phyloP scores from a whole-genome alignment of 2,329 filamentous ascomycete genomes.

The Cercospora citrullina region DNA sequence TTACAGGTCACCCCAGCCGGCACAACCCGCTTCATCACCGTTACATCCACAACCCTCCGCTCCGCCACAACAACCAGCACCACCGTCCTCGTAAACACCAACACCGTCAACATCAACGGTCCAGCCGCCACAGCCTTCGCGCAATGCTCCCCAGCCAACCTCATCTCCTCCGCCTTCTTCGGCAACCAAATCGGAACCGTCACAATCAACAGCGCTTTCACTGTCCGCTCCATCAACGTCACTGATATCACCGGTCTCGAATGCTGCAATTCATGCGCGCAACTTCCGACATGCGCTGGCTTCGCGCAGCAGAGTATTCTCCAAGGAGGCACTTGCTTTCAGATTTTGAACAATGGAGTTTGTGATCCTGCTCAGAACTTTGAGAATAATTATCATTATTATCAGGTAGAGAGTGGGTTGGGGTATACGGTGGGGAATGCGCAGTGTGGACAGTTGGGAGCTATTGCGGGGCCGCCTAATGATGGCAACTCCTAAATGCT shows the following conservation, averaged over 20 bases:
- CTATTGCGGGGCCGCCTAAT: slow-evolving; percentile 5
- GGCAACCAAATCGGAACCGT: slow-evolving; percentile 19
- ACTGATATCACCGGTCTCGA: slow-evolving; percentile 3
- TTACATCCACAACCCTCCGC: slow-evolving; percentile 1
- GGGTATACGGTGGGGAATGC: slow-evolving; percentile 17
- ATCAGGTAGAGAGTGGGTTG: background rate
- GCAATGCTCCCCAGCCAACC: slow-evolving; percentile 8
- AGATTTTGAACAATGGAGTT: slow-evolving; percentile 4
- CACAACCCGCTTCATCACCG: slow-evolving; percentile 4
- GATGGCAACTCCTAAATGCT: background rate
- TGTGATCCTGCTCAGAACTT: slow-evolving; percentile 9
- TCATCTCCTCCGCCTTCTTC: slow-evolving; percentile 5
- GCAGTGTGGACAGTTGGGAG: slow-evolving; percentile 14
- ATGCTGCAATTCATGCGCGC: slow-evolving; percentile 10
- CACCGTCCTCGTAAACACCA: slow-evolving; percentile 5
- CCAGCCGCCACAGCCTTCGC: slow-evolving; percentile 12
- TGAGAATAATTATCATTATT: slow-evolving; percentile 12
- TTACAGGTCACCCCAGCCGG: slow-evolving; percentile 7
- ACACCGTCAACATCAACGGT: slow-evolving; percentile 11
- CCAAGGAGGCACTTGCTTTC: slow-evolving; percentile 4
- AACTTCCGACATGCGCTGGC: slow-evolving; percentile 9
- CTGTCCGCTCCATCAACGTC: slow-evolving; percentile 9
- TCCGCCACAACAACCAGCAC: slow-evolving; percentile 12
- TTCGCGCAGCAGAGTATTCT: slow-evolving; percentile 6
- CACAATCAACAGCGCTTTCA: slow-evolving; percentile 10